Conservation (phyloP, 1,284 basidiomycete species). For the Tranzscheliella williamsii region DNA sequence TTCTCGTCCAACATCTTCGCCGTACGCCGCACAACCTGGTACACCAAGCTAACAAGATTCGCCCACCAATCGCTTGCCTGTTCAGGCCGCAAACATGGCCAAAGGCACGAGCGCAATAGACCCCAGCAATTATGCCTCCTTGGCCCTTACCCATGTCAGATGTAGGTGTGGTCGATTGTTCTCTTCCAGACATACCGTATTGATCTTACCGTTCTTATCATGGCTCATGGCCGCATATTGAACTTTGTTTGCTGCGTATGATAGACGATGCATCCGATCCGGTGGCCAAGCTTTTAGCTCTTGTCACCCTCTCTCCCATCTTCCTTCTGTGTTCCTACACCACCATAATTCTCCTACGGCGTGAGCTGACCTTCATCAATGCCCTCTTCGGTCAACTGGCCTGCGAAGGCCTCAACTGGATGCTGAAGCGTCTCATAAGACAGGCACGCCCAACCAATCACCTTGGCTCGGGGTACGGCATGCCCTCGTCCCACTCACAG, state of each 20-base stretch:
- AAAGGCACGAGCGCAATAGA: conserved; percentile 39
- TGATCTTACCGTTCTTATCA: not conserved
- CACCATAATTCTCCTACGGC: conserved; percentile 73
- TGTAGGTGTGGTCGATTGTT: conserved; percentile 25
- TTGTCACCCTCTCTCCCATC: conserved; percentile 56
- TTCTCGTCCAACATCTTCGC: too few relatives aligned
- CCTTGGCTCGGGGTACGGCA: conserved; percentile 77
- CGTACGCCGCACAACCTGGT: too few relatives aligned
- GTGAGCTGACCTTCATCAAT: conserved; percentile 75
- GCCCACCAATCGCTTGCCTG: too few relatives aligned
- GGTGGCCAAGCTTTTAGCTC: conserved; percentile 40
- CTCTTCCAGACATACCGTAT: too few relatives aligned
- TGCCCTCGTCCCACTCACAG: conserved; percentile 84
- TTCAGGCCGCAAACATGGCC: conserved; percentile 15
- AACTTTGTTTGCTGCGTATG: not conserved
- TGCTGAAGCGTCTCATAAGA: conserved; percentile 72
- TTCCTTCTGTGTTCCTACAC: conserved; percentile 68
- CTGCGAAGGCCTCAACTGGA: conserved; percentile 74
- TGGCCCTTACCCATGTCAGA: conserved; percentile 55
- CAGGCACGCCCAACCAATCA: conserved; percentile 73
- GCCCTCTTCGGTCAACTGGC: conserved; percentile 80
- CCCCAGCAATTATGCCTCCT: conserved; percentile 42
- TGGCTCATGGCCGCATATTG: too few relatives aligned
- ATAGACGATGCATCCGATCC: conserved; percentile 41
- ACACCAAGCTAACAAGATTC: too few relatives aligned